These are phyloP conservation scores for Aureobasidium sp. DNA, from an alignment of 2,329 filamentous ascomycete genomes.

Conservation along the genomic window DNA sequence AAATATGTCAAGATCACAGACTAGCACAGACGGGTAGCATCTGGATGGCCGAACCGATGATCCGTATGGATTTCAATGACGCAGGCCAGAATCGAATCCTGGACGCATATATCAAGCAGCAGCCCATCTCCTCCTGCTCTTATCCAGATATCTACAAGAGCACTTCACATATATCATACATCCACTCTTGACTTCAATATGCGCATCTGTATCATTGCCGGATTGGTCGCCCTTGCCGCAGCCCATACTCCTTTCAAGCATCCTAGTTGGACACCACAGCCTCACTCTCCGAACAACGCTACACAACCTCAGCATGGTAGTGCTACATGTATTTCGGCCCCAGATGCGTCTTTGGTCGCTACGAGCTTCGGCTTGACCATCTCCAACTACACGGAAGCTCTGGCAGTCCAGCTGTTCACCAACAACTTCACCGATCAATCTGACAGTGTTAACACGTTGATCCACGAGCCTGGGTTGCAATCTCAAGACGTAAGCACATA, in stretches of 20 bases:
- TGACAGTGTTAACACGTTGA: slow-evolving; percentile 37
- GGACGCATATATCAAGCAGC: slow-evolving; percentile 1
- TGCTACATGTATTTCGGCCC: slow-evolving; percentile 27
- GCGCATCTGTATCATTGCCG: not conserved
- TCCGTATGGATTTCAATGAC: not conserved
- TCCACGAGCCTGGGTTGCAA: slow-evolving; percentile 19
- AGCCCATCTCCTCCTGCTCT: not conserved
- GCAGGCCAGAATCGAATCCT: not conserved
- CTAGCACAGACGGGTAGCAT: not conserved
- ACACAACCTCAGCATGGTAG: not conserved
- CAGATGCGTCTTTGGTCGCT: slow-evolving; percentile 32
- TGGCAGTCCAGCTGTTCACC: slow-evolving; percentile 30
- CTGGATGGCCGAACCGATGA: not conserved
- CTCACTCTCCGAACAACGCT: not conserved
- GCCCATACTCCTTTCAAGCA: not conserved
- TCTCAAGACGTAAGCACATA: not conserved
- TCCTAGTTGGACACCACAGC: not conserved
- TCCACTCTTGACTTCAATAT: not conserved
- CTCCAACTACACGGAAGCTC: slow-evolving; percentile 29
- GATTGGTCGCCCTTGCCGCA: not conserved
- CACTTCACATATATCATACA: not conserved
- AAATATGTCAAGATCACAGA: not conserved
- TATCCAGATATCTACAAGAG: not conserved
- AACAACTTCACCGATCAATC: slow-evolving; percentile 36
- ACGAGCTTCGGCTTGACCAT: slow-evolving; percentile 34